These are phyloP conservation scores for Candida piceae DNA, from an alignment of 805 yeast genomes.

Conservation along the genomic window DNA sequence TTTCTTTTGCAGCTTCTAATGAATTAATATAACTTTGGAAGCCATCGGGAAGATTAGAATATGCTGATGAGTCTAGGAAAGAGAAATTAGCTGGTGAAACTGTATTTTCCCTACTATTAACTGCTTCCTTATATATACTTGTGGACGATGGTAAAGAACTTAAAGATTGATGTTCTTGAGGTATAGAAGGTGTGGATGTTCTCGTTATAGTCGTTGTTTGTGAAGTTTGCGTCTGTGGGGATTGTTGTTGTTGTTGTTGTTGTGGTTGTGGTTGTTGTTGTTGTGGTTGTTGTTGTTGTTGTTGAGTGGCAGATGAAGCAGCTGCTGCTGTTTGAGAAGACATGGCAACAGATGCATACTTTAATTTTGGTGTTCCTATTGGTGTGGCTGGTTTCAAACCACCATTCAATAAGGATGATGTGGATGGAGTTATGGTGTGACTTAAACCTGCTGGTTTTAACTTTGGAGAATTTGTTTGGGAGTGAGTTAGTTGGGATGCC, in stretches of 20 bases:
- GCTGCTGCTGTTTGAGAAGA: constrained; percentile 3
- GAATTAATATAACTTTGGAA: constrained; percentile 21
- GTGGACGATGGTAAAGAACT: neutral
- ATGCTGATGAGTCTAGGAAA: constrained; percentile 19
- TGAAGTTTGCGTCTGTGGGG: neutral
- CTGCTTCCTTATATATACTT: no score
- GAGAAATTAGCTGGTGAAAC: constrained; percentile 14
- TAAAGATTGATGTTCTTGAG: neutral
- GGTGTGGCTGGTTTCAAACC: constrained; percentile 26
- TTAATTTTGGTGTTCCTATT: constrained; percentile 36
- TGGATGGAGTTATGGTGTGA: constrained; percentile 8
- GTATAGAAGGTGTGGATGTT: constrained; percentile 3
- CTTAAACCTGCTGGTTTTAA: constrained; percentile 11
- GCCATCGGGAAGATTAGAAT: constrained; percentile 24
- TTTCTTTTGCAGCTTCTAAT: constrained; percentile 30
- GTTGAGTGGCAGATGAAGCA: no score
- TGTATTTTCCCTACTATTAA: constrained; percentile 11
- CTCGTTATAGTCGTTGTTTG: neutral
- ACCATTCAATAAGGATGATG: constrained; percentile 8
- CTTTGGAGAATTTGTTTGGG: constrained; percentile 16
- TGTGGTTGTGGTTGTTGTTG: no score
- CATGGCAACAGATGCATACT: constrained; percentile 28
- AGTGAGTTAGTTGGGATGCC: constrained; percentile 12
- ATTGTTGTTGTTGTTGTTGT: no score
- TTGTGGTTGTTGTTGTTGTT: no score